Conservation (phyloP, 2,329 filamentous ascomycete species). For the Berkeleyomyces rouxiae region DNA sequence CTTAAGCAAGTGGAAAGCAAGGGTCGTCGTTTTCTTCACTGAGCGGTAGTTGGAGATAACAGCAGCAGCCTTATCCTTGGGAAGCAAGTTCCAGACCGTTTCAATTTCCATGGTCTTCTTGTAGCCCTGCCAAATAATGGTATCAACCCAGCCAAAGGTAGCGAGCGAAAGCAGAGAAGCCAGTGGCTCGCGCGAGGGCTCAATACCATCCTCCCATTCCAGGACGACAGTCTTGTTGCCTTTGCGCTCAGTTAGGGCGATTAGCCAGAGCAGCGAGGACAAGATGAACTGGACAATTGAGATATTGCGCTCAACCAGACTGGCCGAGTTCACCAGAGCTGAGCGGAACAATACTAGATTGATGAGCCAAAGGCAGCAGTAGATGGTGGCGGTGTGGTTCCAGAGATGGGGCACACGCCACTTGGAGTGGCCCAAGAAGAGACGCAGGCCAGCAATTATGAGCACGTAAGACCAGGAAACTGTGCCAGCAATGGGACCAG, state of each 20-base stretch:
- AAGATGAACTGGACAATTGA: conserved; percentile 60
- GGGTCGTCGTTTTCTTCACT: conserved; percentile 60
- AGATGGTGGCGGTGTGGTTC: conserved; percentile 83
- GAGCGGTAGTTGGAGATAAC: conserved; percentile 74
- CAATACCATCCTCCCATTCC: conserved; percentile 76
- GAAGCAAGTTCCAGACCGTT: conserved; percentile 81
- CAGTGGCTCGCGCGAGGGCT: conserved; percentile 72
- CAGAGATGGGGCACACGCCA: conserved; percentile 59
- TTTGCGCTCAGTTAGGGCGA: conserved; percentile 69
- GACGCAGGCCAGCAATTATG: conserved; percentile 52
- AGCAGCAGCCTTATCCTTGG: conserved; percentile 70
- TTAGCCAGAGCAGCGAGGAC: conserved; percentile 53
- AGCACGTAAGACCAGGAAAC: conserved; percentile 69
- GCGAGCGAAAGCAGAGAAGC: conserved; percentile 78
- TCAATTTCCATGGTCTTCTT: conserved; percentile 65
- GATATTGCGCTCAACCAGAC: conserved; percentile 43
- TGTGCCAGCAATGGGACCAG: conserved; percentile 33
- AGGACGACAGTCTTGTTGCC: conserved; percentile 80
- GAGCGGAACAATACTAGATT: conserved; percentile 67
- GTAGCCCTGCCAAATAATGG: conserved; percentile 79
- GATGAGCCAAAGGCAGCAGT: conserved; percentile 68
- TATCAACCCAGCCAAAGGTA: conserved; percentile 82
- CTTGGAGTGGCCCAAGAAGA: conserved; percentile 48
- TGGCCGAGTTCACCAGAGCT: conserved; percentile 59
- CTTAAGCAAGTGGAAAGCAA: conserved; percentile 65